A percentile compares a stretch with the other conserved stretches of the same genome.
phyloP scores from a whole-genome alignment of 805 yeast species.

The Wickerhamomyces hampshirensis region DNA sequence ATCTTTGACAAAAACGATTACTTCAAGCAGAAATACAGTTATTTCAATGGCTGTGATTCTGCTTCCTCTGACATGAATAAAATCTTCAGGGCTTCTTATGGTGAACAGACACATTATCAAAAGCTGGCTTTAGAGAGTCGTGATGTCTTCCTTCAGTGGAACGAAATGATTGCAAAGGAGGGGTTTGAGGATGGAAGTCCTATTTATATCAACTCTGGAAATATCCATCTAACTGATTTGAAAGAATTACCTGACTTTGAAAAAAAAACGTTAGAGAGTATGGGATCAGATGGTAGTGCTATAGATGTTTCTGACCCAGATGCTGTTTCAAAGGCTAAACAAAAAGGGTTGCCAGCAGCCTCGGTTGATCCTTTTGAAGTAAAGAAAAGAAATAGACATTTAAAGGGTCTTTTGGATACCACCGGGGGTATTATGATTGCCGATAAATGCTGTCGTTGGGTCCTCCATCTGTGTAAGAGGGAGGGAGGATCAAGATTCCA shows the following conservation, averaged over 20 bases:
- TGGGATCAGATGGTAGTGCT: constrained; percentile 13
- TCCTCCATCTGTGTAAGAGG: constrained; percentile 19
- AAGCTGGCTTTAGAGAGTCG: constrained; percentile 19
- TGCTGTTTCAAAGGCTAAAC: constrained; percentile 19
- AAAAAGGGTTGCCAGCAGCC: constrained; percentile 14
- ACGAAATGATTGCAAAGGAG: constrained; percentile 20
- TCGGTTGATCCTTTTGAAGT: constrained; percentile 21
- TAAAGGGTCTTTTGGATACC: constrained; percentile 26
- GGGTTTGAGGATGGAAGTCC: constrained; percentile 23
- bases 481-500: constrained; percentile 21
- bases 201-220: constrained; percentile 23
- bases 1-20: constrained; percentile 34
- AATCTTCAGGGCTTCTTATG: constrained; percentile 34
- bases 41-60: constrained; percentile 35
- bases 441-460: constrained; percentile 29
- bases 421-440: constrained; percentile 29
- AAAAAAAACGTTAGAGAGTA: constrained; percentile 14
- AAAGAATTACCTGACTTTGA: constrained; percentile 21
- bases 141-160: constrained; percentile 22
- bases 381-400: constrained; percentile 10
- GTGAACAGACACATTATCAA: constrained; percentile 31
- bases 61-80: constrained; percentile 39
- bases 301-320: constrained; percentile 18
- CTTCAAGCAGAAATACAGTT: constrained; percentile 23
- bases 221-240: constrained; percentile 21